Evolutionary conservation across 306 rosid species (phyloP).

Genomic region (Calophaca sinica): DNA sequence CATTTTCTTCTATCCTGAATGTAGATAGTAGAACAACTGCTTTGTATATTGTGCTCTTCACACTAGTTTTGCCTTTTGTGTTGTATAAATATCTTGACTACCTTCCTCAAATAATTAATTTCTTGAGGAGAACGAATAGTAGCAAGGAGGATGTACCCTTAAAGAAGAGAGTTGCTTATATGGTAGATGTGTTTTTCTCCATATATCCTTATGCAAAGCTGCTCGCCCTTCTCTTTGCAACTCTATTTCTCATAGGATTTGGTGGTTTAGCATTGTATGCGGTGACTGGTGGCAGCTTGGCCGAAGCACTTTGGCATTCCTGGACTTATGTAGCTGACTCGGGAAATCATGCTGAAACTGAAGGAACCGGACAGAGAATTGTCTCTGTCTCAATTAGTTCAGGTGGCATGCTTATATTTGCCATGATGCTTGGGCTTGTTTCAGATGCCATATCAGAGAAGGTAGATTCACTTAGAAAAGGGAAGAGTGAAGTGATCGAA

Average conservation of each 20-base stretch:
- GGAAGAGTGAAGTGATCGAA: constrained; percentile 98
- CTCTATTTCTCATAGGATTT: constrained; percentile 86
- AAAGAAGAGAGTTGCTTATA: constrained; percentile 90
- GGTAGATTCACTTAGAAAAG: constrained; percentile 96
- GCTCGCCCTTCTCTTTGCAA: constrained; percentile 94
- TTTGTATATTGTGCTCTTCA: constrained; percentile 69
- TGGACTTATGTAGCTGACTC: constrained; percentile 98
- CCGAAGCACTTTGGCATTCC: constrained; percentile 98
- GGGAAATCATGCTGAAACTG: constrained; percentile 96
- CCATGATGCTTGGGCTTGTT: constrained; percentile 98
- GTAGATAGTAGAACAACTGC: constrained; percentile 70
- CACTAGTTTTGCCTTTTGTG: constrained; percentile 71
- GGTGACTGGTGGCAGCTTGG: constrained; percentile 84
- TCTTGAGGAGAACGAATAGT: constrained; percentile 62
- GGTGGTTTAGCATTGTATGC: constrained; percentile 96
- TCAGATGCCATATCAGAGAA: constrained; percentile 98
- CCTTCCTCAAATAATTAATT: constrained; percentile 67
- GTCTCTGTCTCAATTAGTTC: constrained; percentile 97
- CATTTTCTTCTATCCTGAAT: constrained; percentile 46
- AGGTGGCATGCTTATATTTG: constrained; percentile 98
- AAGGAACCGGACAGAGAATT: constrained; percentile 93
- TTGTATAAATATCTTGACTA: constrained; percentile 77
- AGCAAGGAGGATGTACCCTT: constrained; percentile 85
- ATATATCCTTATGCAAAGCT: constrained; percentile 95
- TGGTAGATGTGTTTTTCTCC: constrained; percentile 92